A percentile compares a stretch with the other conserved stretches of the same genome.
These are phyloP conservation scores for Clarireedia homoeocarpa DNA, from an alignment of 2,329 filamentous ascomycete species.

Conservation along the genomic window DNA sequence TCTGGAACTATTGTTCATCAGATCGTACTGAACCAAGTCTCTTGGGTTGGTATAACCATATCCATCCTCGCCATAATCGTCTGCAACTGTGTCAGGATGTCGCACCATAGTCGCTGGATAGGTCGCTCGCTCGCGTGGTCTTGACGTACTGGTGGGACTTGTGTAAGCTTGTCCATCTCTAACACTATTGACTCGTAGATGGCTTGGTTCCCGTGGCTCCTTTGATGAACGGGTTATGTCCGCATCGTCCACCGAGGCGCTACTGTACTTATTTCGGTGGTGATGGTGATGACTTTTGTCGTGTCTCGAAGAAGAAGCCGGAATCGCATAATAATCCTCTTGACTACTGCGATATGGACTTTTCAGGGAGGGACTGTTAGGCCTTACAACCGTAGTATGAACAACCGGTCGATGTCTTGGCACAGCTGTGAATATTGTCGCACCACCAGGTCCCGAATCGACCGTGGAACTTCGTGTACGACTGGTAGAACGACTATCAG, in stretches of 20 bases:
- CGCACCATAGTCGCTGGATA: conserved; percentile 26
- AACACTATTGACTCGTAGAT: conserved; percentile 16
- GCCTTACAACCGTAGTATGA: conserved; percentile 25
- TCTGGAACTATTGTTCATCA: conserved; percentile 41
- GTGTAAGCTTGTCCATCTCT: conserved; percentile 21
- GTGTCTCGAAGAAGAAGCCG: conserved; percentile 51
- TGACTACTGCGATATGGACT: conserved; percentile 47
- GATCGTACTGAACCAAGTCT: conserved; percentile 53
- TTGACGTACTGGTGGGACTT: conserved; percentile 3
- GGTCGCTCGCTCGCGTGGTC: conserved; percentile 15
- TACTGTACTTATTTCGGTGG: conserved; percentile 36
- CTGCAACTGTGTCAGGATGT: conserved; percentile 35
- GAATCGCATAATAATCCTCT: conserved; percentile 46
- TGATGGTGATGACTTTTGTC: conserved; percentile 19
- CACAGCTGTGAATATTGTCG: conserved; percentile 45
- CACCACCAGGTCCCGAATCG: conserved; percentile 43
- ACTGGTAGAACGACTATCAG: conserved; percentile 43
- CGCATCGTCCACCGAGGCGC: conserved; percentile 41
- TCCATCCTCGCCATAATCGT: conserved; percentile 50
- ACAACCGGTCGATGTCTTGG: conserved; percentile 29
- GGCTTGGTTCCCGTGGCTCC: conserved; percentile 16
- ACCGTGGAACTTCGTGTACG: conserved; percentile 41
- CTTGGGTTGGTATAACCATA: conserved; percentile 58
- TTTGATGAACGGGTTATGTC: conserved; percentile 30
- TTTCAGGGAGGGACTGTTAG: conserved; percentile 41